These are phyloP conservation scores for Monosporascus sp. DNA, from an alignment of 2,329 filamentous ascomycete genomes.

Conservation along the genomic window DNA sequence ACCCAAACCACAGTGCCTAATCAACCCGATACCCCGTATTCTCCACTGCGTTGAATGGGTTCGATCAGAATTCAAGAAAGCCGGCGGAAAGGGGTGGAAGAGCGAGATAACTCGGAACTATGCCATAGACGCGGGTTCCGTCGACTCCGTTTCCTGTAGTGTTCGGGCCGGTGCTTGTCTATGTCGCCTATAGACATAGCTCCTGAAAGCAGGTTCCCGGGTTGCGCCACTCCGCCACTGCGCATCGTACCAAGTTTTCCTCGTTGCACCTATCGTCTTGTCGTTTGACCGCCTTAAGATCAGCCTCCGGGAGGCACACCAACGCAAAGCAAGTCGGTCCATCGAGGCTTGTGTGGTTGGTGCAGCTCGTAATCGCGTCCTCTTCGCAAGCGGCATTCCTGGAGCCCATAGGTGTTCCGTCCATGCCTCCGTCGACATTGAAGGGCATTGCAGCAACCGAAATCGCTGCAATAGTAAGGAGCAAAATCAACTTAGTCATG, in stretches of 20 bases:
- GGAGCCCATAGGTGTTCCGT: background rate
- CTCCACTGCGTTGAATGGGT: no score
- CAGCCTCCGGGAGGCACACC: background rate
- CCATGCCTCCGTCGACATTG: background rate
- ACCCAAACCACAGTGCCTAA: no score
- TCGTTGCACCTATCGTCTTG: background rate
- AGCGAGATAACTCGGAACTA: background rate
- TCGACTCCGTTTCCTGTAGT: no score
- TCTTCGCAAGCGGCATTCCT: background rate
- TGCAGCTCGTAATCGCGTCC: background rate
- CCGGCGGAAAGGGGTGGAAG: background rate
- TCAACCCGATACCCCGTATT: no score
- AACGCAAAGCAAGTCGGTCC: background rate
- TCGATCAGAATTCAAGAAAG: no score
- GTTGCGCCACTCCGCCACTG: background rate
- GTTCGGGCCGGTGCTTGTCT: background rate
- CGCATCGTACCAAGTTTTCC: background rate
- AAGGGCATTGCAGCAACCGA: background rate
- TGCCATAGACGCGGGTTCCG: background rate
- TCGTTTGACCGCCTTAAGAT: background rate
- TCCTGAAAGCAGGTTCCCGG: background rate
- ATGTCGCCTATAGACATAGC: background rate
- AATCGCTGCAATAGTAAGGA: background rate
- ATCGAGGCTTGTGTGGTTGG: background rate
- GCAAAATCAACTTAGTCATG: background rate